phyloP scores from a whole-genome alignment of 495 filamentous ascomycete genomes.

The Aspergillus sclerotioniger region DNA sequence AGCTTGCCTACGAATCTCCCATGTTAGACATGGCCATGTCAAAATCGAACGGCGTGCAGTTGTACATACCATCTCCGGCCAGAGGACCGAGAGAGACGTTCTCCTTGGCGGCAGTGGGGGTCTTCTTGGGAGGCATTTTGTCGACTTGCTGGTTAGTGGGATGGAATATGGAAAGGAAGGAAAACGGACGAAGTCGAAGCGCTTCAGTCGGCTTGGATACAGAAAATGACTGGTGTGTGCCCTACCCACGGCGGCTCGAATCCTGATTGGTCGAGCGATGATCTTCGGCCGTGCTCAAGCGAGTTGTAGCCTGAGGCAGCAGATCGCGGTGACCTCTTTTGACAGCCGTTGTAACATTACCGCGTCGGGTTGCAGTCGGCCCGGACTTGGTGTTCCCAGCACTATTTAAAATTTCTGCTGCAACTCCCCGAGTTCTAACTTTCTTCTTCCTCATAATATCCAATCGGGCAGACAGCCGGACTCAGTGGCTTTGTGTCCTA shows the following conservation, averaged over 20 bases:
- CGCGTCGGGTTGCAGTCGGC: slow-evolving; percentile 29
- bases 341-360: slow-evolving; percentile 14
- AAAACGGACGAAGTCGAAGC: slow-evolving; percentile 25
- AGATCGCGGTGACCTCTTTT: background rate
- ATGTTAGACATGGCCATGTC: slow-evolving; percentile 14
- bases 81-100: slow-evolving; percentile 98
- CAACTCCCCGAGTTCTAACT: background rate
- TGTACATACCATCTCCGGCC: slow-evolving; percentile 73
- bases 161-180: slow-evolving; percentile 42
- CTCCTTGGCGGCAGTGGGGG: slow-evolving; percentile 74
- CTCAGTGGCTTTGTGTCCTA: background rate
- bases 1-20: slow-evolving; percentile 64
- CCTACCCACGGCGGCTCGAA: slow-evolving; percentile 27
- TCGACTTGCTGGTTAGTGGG: slow-evolving; percentile 38
- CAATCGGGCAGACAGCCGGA: background rate
- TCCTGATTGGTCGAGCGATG: slow-evolving; percentile 30
- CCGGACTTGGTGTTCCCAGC: slow-evolving; percentile 17
- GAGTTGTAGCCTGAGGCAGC: slow-evolving; percentile 27
- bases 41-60: background rate
- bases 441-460: slow-evolving; percentile 6
- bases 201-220: slow-evolving; percentile 17
- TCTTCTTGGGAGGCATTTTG: slow-evolving; percentile 84
- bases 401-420: slow-evolving; percentile 40
- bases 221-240: slow-evolving; percentile 45
- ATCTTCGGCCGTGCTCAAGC: slow-evolving; percentile 25